These are phyloP conservation scores for Dothideomycetes sp. DNA, from an alignment of 2,329 filamentous ascomycete genomes.

Conservation along the genomic window DNA sequence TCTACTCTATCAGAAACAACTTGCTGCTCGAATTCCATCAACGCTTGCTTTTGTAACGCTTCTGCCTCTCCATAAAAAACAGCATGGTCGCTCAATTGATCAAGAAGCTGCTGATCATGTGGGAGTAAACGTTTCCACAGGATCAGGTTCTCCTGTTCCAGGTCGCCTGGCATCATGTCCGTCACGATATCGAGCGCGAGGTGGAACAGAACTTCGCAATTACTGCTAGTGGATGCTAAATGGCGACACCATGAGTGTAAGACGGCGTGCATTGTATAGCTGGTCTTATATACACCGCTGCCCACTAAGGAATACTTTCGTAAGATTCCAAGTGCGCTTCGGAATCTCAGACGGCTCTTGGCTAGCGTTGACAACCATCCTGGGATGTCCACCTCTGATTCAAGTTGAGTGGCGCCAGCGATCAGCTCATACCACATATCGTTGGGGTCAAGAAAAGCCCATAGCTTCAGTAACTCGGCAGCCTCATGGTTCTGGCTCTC, in stretches of 20 bases:
- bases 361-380: constrained; percentile 13
- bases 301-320: constrained; percentile 22
- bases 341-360: constrained; percentile 17
- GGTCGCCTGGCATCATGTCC: background rate
- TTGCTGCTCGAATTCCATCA: background rate
- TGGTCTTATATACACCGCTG: constrained; percentile 17
- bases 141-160: background rate
- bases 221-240: background rate
- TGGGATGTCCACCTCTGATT: constrained; percentile 14
- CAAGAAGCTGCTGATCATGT: background rate
- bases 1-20: background rate
- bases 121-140: background rate
- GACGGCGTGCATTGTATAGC: constrained; percentile 28
- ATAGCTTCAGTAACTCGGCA: constrained; percentile 24
- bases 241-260: constrained; percentile 24
- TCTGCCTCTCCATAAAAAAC: too few relatives aligned
- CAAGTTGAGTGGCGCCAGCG: constrained; percentile 9
- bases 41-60: background rate
- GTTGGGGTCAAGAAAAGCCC: constrained; percentile 22
- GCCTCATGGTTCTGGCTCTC: constrained; percentile 17
- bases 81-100: background rate
- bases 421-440: constrained; percentile 24
- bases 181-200: background rate
- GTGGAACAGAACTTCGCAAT: constrained; percentile 13
- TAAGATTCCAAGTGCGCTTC: constrained; percentile 18